Base-by-base conservation (phyloP, 805 yeast species). In the Clavispora fructus region DNA sequence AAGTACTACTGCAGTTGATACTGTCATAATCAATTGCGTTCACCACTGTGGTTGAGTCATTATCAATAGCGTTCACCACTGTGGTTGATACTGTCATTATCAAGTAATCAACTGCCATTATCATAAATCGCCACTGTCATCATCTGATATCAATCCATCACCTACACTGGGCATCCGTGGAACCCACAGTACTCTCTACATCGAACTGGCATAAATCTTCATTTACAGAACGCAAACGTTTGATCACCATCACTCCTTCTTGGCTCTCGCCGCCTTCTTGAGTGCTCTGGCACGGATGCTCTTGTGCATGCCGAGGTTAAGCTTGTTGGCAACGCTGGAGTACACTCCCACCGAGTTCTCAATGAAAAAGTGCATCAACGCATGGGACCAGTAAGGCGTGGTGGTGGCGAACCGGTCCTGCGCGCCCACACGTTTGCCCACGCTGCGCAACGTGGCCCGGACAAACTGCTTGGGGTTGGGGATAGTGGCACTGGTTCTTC, bases 301-400 rank as follows among this genome's bases (percentile, higher is more conserved):
- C 62, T 76, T 73, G 71, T 94, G 98, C 88, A 89, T 85, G 44
- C 68, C 66, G 57, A 73, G 76, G 69, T 91, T 92, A 60, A 87
- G 62, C 31, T 64, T 58, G 57, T 87, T 85, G 39, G 87, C 95
- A 17, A 85, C 31, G 53, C 73, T 75, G 46, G 92, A 81, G 69
- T 76, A 89, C 37, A 87, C 89, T 26, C 99, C 98, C 41, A 90
- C 83, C 10, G 89, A 78, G 59, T 79, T 78, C 42, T 82, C 91
- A 51, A 91, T 80, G 44, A 73, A 72, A 77, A 87, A 91, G 64
- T 91, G 96, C 83, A 91, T 82, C 43, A 92, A 62, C 2, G 97
- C 98, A 68, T 94, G 99, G 2, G 89, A 67, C 88, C 96, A 90
- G 75, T 75, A 94, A 30, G 99, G 99, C 1, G 98, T 92, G 46